These are phyloP conservation scores for Gremmenia infestans DNA, from an alignment of 2,329 filamentous ascomycete genomes.

Conservation along the genomic window DNA sequence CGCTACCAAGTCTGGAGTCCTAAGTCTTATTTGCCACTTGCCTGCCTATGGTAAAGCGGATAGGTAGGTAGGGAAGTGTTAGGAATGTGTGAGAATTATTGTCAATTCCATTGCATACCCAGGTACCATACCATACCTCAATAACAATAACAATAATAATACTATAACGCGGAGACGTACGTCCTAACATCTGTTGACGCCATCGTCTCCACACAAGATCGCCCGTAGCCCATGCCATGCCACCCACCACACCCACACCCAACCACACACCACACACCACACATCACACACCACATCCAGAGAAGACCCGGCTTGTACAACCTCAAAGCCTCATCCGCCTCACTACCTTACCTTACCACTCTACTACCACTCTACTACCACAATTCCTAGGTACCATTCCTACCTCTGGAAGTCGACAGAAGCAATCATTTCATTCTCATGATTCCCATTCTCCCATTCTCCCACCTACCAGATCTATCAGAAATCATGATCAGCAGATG, in stretches of 20 bases:
- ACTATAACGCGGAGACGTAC: background rate
- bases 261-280: no score
- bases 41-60: no score
- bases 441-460: background rate
- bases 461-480: constrained; percentile 11
- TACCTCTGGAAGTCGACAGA: background rate
- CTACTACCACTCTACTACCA: no score
- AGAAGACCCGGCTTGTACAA: constrained; percentile 3
- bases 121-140: no score
- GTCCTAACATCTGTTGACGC: constrained; percentile 13
- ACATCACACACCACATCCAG: constrained; percentile 2
- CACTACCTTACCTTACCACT: background rate
- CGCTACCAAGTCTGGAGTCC: no score
- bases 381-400: no score
- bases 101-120: no score
- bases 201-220: constrained; percentile 14
- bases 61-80: no score
- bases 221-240: background rate
- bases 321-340: background rate
- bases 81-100: no score
- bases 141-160: no score
- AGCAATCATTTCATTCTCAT: constrained; percentile 7
- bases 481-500: constrained; percentile 18
- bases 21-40: no score
- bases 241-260: no score